Conservation (phyloP, 768 basidiomycete genomes). For the Zangia roseola region DNA sequence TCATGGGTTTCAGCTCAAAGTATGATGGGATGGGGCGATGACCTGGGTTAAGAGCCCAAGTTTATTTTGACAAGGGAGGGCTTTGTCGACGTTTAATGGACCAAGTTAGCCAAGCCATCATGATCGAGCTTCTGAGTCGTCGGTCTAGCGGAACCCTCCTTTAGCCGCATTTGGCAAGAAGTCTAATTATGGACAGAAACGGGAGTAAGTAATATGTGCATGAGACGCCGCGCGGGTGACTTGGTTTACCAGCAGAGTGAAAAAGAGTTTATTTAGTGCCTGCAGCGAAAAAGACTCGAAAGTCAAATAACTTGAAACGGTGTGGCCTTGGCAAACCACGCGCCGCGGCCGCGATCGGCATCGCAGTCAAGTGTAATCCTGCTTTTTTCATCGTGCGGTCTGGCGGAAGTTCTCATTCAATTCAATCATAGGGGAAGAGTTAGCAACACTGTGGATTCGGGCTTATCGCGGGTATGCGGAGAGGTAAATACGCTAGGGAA, state of each 20-base stretch:
- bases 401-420: background rate
- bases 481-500: conserved; percentile 12
- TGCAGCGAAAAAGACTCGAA: conserved; percentile 29
- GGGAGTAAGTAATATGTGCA: background rate
- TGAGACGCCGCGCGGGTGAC: background rate
- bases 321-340: background rate
- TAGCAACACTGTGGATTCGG: too few species aligned
- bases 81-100: background rate
- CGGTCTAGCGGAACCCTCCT: too few species aligned
- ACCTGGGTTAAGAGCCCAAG: background rate
- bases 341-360: conserved; percentile 25
- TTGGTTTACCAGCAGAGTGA: background rate
- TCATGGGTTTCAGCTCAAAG: background rate
- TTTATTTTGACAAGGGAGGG: background rate
- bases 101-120: background rate
- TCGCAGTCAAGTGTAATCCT: conserved; percentile 7
- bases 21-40: background rate
- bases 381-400: conserved; percentile 1
- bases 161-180: background rate
- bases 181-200: background rate
- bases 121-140: background rate
- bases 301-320: background rate
- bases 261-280: background rate
- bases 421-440: too few species aligned
- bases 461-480: background rate